phyloP scores from a whole-genome alignment of 208 protist species.

The Trypanosoma boissoni region DNA sequence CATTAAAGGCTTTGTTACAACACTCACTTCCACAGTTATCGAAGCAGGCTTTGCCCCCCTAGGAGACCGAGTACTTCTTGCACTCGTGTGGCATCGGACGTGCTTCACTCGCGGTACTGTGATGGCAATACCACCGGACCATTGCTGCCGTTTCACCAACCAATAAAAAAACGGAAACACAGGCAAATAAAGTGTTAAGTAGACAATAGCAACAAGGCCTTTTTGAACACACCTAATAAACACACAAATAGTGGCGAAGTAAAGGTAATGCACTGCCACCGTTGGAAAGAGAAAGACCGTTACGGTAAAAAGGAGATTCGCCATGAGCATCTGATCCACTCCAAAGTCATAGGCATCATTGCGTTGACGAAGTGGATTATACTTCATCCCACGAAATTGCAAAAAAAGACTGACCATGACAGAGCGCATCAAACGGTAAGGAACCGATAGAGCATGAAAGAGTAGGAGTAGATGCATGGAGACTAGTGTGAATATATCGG shows the following conservation, averaged over 20 bases:
- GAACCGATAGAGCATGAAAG: conserved; percentile 61
- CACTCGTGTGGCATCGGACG: conserved; percentile 8
- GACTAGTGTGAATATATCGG: conserved; percentile 77
- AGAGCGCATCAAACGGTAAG: conserved; percentile 54
- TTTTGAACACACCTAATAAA: conserved; percentile 54
- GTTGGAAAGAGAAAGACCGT: conserved; percentile 91
- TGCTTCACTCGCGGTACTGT: conserved; percentile 15
- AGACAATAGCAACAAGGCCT: conserved; percentile 46
- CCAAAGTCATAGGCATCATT: conserved; percentile 88
- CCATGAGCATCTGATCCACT: conserved; percentile 89
- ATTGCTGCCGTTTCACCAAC: conserved; percentile 18
- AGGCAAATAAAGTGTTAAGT: conserved; percentile 64
- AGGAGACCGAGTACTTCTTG: conserved; percentile 6
- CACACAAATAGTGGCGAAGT: conserved; percentile 76
- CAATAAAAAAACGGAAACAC: conserved; percentile 61
- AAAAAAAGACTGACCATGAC: conserved; percentile 67
- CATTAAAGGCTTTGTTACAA: conserved; percentile 42
- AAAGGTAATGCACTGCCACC: conserved; percentile 90
- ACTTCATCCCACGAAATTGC: conserved; percentile 89
- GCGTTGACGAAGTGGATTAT: conserved; percentile 91
- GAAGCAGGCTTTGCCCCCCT: conserved; percentile 23
- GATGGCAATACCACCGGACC: conserved; percentile 20
- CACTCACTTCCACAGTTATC: conserved; percentile 66
- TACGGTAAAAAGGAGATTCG: conserved; percentile 89
- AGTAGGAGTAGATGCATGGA: conserved; percentile 81